These are phyloP conservation scores for Decorospora gaudefroyi DNA, from an alignment of 2,329 filamentous ascomycete species.

Conservation along the genomic window DNA sequence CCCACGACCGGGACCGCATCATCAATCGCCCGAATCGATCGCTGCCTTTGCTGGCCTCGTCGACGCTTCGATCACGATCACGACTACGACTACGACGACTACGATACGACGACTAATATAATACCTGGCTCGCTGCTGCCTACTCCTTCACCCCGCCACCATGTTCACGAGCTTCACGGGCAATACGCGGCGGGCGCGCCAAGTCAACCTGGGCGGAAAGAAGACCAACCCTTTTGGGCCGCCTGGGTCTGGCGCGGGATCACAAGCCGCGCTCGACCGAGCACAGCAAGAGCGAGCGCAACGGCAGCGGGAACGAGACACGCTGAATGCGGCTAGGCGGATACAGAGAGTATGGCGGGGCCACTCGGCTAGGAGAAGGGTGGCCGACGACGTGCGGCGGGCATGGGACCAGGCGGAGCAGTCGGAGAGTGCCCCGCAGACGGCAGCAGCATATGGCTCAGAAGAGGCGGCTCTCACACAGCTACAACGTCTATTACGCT, in stretches of 20 bases:
- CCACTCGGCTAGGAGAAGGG: constrained; percentile 63
- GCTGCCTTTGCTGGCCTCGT: constrained; percentile 4
- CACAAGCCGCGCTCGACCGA: constrained; percentile 77
- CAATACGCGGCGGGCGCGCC: constrained; percentile 78
- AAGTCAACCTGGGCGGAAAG: constrained; percentile 92
- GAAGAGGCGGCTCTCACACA: constrained; percentile 49
- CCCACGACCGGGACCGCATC: neutral
- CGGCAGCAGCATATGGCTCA: constrained; percentile 40
- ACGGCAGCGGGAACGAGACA: constrained; percentile 79
- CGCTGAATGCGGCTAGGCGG: constrained; percentile 70
- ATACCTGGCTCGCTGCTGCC: constrained; percentile 1
- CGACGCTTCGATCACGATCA: constrained; percentile 7
- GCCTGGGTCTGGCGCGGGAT: constrained; percentile 62
- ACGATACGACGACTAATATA: constrained; percentile 9
- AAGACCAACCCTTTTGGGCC: constrained; percentile 75
- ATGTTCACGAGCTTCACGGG: constrained; percentile 97
- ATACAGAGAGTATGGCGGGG: constrained; percentile 87
- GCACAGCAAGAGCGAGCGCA: constrained; percentile 84
- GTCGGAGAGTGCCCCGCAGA: constrained; percentile 8
- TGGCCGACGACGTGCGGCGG: constrained; percentile 59
- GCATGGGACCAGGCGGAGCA: constrained; percentile 41
- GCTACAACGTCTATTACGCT: constrained; percentile 51
- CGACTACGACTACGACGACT: constrained; percentile 1
- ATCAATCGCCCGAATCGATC: neutral
- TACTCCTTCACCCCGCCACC: constrained; percentile 20